Percentiles rank a stretch among this genome's conserved stretches.
Evolutionary conservation across 164 flowering plant genomes (phyloP).

Genomic region (Santalum album): DNA sequence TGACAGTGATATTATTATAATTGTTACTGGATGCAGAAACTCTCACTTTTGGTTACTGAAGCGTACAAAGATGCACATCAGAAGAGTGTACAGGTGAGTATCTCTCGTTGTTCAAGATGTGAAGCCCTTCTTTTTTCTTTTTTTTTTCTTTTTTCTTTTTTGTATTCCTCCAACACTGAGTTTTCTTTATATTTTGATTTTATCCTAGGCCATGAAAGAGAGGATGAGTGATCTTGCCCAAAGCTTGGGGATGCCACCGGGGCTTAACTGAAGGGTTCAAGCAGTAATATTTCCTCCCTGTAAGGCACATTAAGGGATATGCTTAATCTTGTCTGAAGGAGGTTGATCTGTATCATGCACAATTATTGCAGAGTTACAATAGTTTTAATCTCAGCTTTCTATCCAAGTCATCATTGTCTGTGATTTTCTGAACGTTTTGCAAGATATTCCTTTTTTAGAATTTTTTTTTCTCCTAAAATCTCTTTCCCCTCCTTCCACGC

Average conservation of each 20-base stretch:
- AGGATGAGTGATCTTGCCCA: conserved; percentile 3
- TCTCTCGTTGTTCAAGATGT: background rate
- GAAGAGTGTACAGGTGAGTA: conserved; percentile 2
- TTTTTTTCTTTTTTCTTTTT: background rate
- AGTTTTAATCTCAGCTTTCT: too few species aligned
- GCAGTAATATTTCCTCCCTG: background rate
- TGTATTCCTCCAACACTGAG: too few species aligned
- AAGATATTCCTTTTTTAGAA: too few species aligned
- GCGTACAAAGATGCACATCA: conserved; percentile 1
- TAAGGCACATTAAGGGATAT: too few species aligned
- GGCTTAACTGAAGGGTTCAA: background rate
- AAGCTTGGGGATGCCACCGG: background rate
- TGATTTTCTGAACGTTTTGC: too few species aligned
- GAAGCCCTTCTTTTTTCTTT: background rate
- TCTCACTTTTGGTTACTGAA: background rate
- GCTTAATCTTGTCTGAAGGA: too few species aligned
- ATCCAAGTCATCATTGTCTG: too few species aligned
- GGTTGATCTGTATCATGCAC: too few species aligned
- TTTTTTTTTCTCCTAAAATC: too few species aligned
- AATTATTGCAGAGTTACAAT: too few species aligned
- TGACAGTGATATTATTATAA: background rate
- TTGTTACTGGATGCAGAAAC: background rate
- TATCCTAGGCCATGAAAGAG: conserved; percentile 1
- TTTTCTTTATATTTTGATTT: background rate
- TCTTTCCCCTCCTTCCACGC: too few species aligned